Percentiles rank a stretch among this genome's conserved stretches.
Evolutionary conservation across 352 stramenopile species (phyloP).

Genomic region (Pythium rhizo-oryzae): DNA sequence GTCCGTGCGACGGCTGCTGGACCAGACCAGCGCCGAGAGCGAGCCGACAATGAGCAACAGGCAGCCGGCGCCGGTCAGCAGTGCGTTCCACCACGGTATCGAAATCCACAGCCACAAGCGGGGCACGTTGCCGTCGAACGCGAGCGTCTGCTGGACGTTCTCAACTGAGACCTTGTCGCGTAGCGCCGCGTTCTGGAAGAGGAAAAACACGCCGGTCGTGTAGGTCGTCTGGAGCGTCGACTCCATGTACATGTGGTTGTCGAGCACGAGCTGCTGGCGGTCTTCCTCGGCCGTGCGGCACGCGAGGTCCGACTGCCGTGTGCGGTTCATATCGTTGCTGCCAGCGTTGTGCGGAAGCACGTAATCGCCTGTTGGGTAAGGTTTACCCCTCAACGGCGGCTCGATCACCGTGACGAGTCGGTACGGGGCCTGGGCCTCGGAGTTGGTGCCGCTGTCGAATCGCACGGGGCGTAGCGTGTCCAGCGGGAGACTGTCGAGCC

Average conservation of each 20-base stretch:
- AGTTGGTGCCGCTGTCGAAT: neutral
- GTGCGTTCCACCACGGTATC: constrained; percentile 3
- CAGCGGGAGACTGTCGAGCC: neutral
- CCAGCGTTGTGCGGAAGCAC: neutral
- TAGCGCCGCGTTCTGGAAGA: neutral
- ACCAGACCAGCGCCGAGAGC: neutral
- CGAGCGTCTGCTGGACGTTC: neutral
- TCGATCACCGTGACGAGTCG: neutral
- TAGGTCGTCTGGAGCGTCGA: constrained; percentile 9
- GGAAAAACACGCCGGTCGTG: constrained; percentile 3
- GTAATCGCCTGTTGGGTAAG: neutral
- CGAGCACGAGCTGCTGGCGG: constrained; percentile 6
- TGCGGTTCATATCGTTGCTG: neutral
- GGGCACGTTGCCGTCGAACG: constrained; percentile 11
- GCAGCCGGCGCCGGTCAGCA: constrained; percentile 1
- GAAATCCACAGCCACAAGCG: constrained; percentile 10
- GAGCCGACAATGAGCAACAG: neutral
- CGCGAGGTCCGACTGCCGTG: too few relatives aligned
- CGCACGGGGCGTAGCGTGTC: neutral
- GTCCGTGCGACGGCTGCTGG: neutral
- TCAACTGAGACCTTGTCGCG: neutral
- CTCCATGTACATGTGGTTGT: constrained; percentile 20
- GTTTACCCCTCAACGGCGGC: neutral
- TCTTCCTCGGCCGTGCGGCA: neutral
- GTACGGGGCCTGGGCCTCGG: neutral